A percentile compares a stretch with the other conserved stretches of the same genome.
These are phyloP conservation scores for Picocystis sp. DNA, from an alignment of 163 green algal genomes.

Conservation along the genomic window DNA sequence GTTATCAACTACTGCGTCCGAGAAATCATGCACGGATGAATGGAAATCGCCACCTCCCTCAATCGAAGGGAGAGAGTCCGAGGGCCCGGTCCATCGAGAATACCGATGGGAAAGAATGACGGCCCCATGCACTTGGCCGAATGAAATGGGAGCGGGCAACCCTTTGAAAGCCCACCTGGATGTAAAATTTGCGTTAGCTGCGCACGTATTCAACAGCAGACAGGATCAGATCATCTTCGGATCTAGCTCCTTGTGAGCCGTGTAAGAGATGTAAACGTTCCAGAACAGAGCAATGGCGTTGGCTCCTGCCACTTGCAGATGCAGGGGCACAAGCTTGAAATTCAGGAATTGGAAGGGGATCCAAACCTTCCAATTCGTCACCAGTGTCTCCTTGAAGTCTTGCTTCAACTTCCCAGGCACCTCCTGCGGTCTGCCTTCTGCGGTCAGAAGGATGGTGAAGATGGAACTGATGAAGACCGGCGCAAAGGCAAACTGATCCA, in stretches of 20 bases:
- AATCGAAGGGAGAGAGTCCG: too few species aligned
- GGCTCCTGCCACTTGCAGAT: conserved; percentile 42
- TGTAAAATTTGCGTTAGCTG: too few species aligned
- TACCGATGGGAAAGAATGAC: too few species aligned
- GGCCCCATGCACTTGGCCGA: too few species aligned
- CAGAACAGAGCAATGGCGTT: conserved; percentile 62
- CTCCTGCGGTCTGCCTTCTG: conserved; percentile 33
- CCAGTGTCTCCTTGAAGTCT: conserved; percentile 43
- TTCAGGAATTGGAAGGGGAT: conserved; percentile 89
- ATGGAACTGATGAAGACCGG: conserved; percentile 65
- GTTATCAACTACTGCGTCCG: too few species aligned
- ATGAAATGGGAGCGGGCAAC: too few species aligned
- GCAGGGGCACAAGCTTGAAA: conserved; percentile 70
- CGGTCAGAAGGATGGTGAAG: conserved; percentile 34
- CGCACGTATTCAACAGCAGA: too few species aligned
- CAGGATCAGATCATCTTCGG: background rate
- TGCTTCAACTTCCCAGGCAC: conserved; percentile 51
- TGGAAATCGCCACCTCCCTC: too few species aligned
- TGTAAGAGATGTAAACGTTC: conserved; percentile 67
- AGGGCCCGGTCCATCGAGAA: too few species aligned
- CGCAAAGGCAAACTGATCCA: conserved; percentile 74
- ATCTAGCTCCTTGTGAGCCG: conserved; percentile 31
- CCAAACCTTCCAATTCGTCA: conserved; percentile 87
- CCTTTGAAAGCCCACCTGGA: too few species aligned
- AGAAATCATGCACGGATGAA: too few species aligned